Percentiles rank a stretch among this genome's conserved stretches.
Conservation (phyloP, 2,329 filamentous ascomycete species). For the Colletotrichum chlorophyti region DNA sequence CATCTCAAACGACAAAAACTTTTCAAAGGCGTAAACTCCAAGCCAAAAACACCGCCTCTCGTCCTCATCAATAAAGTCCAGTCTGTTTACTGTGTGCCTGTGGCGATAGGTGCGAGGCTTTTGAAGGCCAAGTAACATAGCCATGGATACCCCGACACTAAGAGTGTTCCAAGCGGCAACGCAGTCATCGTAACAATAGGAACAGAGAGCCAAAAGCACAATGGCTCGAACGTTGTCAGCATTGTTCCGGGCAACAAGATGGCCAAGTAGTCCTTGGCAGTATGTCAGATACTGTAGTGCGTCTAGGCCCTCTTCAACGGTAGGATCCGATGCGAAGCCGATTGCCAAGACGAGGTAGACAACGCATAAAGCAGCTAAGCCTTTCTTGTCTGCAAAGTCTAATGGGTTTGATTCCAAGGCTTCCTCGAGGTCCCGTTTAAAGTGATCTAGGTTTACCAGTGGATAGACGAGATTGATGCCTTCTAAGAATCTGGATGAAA, state of each 20-base stretch:
- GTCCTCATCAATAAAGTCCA: not conserved
- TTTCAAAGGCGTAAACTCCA: slow-evolving; percentile 11
- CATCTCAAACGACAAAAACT: slow-evolving; percentile 19
- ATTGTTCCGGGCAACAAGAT: slow-evolving; percentile 29
- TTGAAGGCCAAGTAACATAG: slow-evolving; percentile 35
- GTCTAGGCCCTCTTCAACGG: not conserved
- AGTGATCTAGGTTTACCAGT: slow-evolving; percentile 4
- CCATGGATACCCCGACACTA: slow-evolving; percentile 33
- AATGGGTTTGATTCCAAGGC: not conserved
- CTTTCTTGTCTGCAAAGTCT: slow-evolving; percentile 2
- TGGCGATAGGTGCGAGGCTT: slow-evolving; percentile 1
- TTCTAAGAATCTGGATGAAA: slow-evolving; percentile 12
- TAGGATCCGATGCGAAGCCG: slow-evolving; percentile 3
- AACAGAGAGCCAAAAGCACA: slow-evolving; percentile 25
- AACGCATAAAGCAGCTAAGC: not conserved
- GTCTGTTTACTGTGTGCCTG: not conserved
- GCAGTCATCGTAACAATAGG: slow-evolving; percentile 31
- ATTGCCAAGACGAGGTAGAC: slow-evolving; percentile 14
- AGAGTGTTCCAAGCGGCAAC: slow-evolving; percentile 34
- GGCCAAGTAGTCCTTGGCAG: slow-evolving; percentile 30
- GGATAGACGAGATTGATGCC: slow-evolving; percentile 14
- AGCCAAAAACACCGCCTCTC: slow-evolving; percentile 13
- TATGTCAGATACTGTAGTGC: slow-evolving; percentile 28
- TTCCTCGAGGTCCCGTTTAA: slow-evolving; percentile 4
- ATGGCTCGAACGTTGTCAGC: slow-evolving; percentile 31